These are phyloP conservation scores for Blastobotrys parvus DNA, from an alignment of 805 yeast species.

Conservation along the genomic window DNA sequence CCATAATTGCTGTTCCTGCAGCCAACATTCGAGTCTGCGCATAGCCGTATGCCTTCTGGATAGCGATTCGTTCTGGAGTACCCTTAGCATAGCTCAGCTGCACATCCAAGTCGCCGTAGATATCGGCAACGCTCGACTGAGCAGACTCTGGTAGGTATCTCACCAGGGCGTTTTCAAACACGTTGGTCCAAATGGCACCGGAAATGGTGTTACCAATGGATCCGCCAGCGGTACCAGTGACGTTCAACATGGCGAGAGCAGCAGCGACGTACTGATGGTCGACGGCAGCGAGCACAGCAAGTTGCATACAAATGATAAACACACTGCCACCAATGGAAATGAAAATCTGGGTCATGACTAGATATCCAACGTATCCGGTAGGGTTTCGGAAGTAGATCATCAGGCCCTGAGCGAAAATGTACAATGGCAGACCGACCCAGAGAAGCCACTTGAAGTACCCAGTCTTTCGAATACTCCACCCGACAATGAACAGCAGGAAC, in stretches of 20 bases:
- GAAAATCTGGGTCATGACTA: constrained; percentile 52
- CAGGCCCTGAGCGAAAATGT: constrained; percentile 50
- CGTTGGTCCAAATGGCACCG: constrained; percentile 52
- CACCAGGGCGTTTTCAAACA: constrained; percentile 23
- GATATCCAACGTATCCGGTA: constrained; percentile 38
- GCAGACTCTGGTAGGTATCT: constrained; percentile 23
- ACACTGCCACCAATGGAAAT: constrained; percentile 60
- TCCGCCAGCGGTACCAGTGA: constrained; percentile 47
- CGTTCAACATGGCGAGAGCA: constrained; percentile 40
- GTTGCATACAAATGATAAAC: constrained; percentile 47
- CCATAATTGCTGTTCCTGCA: constrained; percentile 9
- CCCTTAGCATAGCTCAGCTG: constrained; percentile 10
- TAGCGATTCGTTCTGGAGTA: constrained; percentile 10
- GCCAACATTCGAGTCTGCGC: constrained; percentile 13
- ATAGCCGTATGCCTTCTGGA: constrained; percentile 13
- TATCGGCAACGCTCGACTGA: constrained; percentile 6
- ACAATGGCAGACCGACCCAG: constrained; percentile 43
- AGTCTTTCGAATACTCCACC: constrained; percentile 41
- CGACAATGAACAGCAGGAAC: constrained; percentile 24
- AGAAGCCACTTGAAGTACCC: constrained; percentile 38
- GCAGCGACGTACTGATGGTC: constrained; percentile 52
- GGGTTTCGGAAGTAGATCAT: constrained; percentile 44
- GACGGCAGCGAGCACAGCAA: constrained; percentile 44
- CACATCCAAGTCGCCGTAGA: constrained; percentile 10
- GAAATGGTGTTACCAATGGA: constrained; percentile 51